A percentile compares a stretch with the other conserved stretches of the same genome.
Conservation (phyloP, 495 filamentous ascomycete genomes). For the Letharia columbiana region DNA sequence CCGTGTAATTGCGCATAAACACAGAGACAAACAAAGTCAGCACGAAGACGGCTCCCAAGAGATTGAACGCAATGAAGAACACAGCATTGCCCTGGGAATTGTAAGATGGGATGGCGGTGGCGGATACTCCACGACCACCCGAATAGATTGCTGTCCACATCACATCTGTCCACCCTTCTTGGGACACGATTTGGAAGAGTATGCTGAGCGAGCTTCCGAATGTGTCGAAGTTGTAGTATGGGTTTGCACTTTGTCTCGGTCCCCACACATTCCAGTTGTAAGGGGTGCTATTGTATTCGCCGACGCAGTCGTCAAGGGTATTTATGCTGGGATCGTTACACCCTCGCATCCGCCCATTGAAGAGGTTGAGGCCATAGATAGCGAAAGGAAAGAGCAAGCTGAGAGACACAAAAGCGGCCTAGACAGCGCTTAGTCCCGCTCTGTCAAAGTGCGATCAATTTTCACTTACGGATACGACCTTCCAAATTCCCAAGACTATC, state of each 20-base stretch:
- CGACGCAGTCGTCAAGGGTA: constrained; percentile 65
- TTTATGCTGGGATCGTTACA: constrained; percentile 65
- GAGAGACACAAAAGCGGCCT: constrained; percentile 85
- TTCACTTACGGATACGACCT: constrained; percentile 57
- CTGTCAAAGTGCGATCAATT: constrained; percentile 1
- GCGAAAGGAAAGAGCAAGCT: constrained; percentile 94
- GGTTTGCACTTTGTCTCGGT: constrained; percentile 69
- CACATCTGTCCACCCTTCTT: constrained; percentile 94
- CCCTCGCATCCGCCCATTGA: constrained; percentile 65
- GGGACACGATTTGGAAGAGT: constrained; percentile 97
- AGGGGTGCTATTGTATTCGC: constrained; percentile 69
- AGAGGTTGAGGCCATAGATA: constrained; percentile 88
- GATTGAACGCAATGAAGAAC: constrained; percentile 95
- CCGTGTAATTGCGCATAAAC: constrained; percentile 99
- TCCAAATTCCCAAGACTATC: constrained; percentile 85
- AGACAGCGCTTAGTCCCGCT: constrained; percentile 15
- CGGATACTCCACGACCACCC: constrained; percentile 55
- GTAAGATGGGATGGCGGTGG: constrained; percentile 64
- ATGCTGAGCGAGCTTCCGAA: constrained; percentile 89
- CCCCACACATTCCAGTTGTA: constrained; percentile 77
- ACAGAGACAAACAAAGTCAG: constrained; percentile 97
- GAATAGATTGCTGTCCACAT: constrained; percentile 77
- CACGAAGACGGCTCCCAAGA: constrained; percentile 94
- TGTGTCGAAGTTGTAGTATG: constrained; percentile 87
- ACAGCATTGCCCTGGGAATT: constrained; percentile 74